Percentiles rank a stretch among this genome's conserved stretches.
phyloP scores from a whole-genome alignment of 495 filamentous ascomycete species.

The Aspergillus bertholletiae region DNA sequence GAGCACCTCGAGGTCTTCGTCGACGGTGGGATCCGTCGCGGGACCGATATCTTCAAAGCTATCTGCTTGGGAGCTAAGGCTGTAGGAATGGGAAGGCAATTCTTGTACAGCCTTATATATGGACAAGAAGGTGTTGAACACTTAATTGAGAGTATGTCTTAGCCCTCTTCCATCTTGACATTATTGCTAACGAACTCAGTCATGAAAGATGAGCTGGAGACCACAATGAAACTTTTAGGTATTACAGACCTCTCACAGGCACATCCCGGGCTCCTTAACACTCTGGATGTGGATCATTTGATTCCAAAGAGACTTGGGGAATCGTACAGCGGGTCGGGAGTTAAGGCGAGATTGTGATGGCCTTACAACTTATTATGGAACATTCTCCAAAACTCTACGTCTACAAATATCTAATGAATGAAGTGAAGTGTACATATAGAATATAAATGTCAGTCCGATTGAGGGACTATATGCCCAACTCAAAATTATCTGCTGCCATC shows the following conservation, averaged over 20 bases:
- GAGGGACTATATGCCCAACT: background rate
- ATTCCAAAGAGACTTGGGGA: constrained; percentile 36
- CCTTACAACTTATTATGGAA: background rate
- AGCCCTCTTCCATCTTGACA: background rate
- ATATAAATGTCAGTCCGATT: background rate
- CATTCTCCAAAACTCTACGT: background rate
- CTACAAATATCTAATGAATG: background rate
- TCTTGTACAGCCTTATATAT: constrained; percentile 50
- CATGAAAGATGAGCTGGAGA: constrained; percentile 67
- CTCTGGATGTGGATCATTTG: constrained; percentile 57
- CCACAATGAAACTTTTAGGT: constrained; percentile 67
- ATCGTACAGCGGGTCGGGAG: background rate
- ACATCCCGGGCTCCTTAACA: constrained; percentile 61
- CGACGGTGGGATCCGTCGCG: constrained; percentile 61
- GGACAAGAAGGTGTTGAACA: constrained; percentile 38
- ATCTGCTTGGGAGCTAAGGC: constrained; percentile 60
- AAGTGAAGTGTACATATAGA: background rate
- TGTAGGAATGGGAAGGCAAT: constrained; percentile 59
- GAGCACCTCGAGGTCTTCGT: constrained; percentile 59
- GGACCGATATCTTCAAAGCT: constrained; percentile 66
- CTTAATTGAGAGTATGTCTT: constrained; percentile 45
- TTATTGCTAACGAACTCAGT: constrained; percentile 35
- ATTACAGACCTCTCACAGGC: constrained; percentile 62
- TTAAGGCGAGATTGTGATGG: constrained; percentile 2
- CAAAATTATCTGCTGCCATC: constrained; percentile 6